Conservation (phyloP, 1,139 yeast species). For the Yamadazyma songkhlaensis region DNA sequence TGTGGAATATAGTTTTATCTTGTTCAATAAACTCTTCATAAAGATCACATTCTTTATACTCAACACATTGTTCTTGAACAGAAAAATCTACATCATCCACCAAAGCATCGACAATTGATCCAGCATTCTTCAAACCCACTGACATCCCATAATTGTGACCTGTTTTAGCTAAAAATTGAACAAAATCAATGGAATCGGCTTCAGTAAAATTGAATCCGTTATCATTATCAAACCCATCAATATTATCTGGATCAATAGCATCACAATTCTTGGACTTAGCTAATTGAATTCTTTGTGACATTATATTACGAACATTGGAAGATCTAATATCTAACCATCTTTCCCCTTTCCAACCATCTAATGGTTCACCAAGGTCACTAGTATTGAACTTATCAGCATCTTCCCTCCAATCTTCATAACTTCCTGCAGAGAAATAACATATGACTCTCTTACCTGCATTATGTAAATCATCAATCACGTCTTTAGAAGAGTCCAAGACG, state of each 20-base stretch:
- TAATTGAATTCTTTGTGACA: constrained; percentile 15
- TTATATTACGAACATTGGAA: constrained; percentile 15
- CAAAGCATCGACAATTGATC: constrained; percentile 16
- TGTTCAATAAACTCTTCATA: constrained; percentile 14
- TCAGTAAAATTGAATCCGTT: constrained; percentile 18
- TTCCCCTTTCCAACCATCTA: constrained; percentile 24
- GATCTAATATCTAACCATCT: constrained; percentile 19
- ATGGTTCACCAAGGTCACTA: constrained; percentile 17
- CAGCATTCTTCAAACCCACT: constrained; percentile 20
- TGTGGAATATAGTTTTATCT: constrained; percentile 18
- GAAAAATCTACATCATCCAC: constrained; percentile 15
- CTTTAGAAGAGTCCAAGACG: constrained; percentile 15
- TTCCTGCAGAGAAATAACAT: constrained; percentile 25
- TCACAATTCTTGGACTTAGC: constrained; percentile 19
- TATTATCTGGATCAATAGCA: constrained; percentile 22
- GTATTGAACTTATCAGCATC: constrained; percentile 14
- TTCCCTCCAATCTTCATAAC: constrained; percentile 21
- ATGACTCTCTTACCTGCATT: constrained; percentile 16
- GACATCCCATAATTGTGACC: constrained; percentile 14
- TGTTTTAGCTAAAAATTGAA: constrained; percentile 13
- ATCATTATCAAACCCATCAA: constrained; percentile 22
- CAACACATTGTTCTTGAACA: constrained; percentile 21
- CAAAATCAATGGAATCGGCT: constrained; percentile 16
- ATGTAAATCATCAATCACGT: constrained; percentile 13
- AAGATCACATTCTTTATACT: constrained; percentile 18